Conservation (phyloP, 192 early-diverging fungal genomes). For the Entomortierella beljakovae region DNA sequence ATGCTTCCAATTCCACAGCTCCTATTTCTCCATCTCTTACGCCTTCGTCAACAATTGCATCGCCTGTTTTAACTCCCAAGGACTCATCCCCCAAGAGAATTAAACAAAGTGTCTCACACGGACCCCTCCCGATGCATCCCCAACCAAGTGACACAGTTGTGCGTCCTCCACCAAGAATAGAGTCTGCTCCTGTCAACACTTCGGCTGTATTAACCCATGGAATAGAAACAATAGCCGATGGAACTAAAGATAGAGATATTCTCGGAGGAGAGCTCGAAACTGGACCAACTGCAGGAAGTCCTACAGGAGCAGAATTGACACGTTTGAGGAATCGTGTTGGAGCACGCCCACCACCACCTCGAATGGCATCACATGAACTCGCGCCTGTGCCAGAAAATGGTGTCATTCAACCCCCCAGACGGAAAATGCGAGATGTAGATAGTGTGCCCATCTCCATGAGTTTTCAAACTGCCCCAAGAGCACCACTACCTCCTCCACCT, state of each 20-base stretch:
- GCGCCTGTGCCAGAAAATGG: not conserved
- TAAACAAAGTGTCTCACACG: slow-evolving; percentile 15
- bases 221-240: not conserved
- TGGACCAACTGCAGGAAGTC: too few species aligned
- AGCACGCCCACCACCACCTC: not conserved
- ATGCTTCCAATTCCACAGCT: not conserved
- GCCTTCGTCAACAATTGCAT: not conserved
- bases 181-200: not conserved
- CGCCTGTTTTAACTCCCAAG: too few species aligned
- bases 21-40: not conserved
- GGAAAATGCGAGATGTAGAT: not conserved
- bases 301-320: too few species aligned
- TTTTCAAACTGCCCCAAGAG: slow-evolving; percentile 1
- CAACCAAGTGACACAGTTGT: not conserved
- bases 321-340: not conserved
- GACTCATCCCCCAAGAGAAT: not conserved
- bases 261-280: too few species aligned
- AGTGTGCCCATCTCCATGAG: slow-evolving; percentile 3
- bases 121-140: not conserved
- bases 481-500: slow-evolving; percentile 12
- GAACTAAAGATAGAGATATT: not conserved
- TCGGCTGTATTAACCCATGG: too few species aligned
- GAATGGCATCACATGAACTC: not conserved
- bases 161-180: slow-evolving; percentile 1
- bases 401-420: not conserved